Conservation (phyloP, 1,284 basidiomycete genomes). For the Veloporphyrellus conicus region DNA sequence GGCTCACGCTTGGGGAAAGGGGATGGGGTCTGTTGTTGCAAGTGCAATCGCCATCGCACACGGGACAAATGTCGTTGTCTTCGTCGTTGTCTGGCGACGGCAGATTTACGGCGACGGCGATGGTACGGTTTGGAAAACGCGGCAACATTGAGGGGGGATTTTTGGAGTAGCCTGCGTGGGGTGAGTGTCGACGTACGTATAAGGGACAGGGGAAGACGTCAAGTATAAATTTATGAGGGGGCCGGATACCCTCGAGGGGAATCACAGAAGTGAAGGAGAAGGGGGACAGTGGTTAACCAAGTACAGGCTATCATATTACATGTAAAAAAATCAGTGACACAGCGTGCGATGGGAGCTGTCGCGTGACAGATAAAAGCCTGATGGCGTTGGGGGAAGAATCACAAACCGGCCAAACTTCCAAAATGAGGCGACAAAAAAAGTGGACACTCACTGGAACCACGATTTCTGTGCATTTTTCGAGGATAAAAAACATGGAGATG, state of each 20-base stretch:
- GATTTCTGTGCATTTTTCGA: constrained; percentile 48
- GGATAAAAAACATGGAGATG: constrained; percentile 47
- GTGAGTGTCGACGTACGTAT: constrained; percentile 28
- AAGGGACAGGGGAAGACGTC: constrained; percentile 23
- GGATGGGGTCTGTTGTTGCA: constrained; percentile 49
- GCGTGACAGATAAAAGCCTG: constrained; percentile 35
- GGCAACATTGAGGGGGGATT: constrained; percentile 59
- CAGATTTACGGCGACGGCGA: constrained; percentile 42
- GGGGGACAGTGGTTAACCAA: constrained; percentile 6
- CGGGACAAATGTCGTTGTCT: constrained; percentile 78
- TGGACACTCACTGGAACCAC: constrained; percentile 41
- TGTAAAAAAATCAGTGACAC: constrained; percentile 38
- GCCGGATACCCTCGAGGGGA: constrained; percentile 13
- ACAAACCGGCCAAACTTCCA: constrained; percentile 23
- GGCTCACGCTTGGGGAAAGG: constrained; percentile 24
- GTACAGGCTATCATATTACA: constrained; percentile 33
- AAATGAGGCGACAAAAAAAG: constrained; percentile 26
- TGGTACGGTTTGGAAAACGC: constrained; percentile 63
- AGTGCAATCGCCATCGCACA: constrained; percentile 81
- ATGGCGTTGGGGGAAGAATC: constrained; percentile 25
- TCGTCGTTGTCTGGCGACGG: constrained; percentile 51
- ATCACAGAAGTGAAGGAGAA: constrained; percentile 23
- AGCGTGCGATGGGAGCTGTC: constrained; percentile 33
- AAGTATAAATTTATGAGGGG: constrained; percentile 23
- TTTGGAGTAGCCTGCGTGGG: constrained; percentile 49